phyloP scores from a whole-genome alignment of 108 stramenopile genomes.

The Skeletonema costatum region DNA sequence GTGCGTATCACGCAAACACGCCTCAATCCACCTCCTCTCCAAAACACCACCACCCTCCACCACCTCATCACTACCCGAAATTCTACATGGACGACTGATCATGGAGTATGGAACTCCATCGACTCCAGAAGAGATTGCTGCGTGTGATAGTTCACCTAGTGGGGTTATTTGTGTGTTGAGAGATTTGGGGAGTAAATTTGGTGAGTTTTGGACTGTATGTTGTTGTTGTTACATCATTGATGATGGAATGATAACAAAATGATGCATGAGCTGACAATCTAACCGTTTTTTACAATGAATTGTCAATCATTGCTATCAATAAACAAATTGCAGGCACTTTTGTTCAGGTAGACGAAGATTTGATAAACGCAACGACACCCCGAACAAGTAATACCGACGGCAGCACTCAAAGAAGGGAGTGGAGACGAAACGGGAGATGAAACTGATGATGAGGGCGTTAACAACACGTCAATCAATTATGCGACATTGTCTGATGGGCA shows the following conservation, averaged over 20 bases:
- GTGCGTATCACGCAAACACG: conserved; percentile 50
- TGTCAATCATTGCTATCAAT: not conserved
- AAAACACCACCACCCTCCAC: not conserved
- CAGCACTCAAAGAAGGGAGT: not conserved
- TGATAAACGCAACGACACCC: conserved; percentile 1
- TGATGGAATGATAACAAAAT: not conserved
- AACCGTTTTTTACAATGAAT: too few relatives aligned
- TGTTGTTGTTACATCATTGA: too few relatives aligned
- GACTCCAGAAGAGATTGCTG: conserved; percentile 23
- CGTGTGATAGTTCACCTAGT: conserved; percentile 18
- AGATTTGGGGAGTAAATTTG: conserved; percentile 51
- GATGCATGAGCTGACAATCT: not conserved
- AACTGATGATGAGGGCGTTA: conserved; percentile 34
- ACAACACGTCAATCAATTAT: conserved; percentile 13
- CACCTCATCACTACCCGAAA: not conserved
- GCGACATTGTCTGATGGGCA: conserved; percentile 43
- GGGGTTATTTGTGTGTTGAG: conserved; percentile 40
- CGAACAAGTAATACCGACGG: not conserved
- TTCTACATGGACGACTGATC: not conserved
- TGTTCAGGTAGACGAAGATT: conserved; percentile 36
- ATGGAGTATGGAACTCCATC: conserved; percentile 43
- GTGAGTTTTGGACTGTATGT: not conserved
- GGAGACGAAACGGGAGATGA: conserved; percentile 41
- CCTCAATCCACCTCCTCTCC: conserved; percentile 30
- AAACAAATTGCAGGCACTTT: conserved; percentile 15